Conservation (phyloP, 805 yeast species). For the Starmerella vaccinii region DNA sequence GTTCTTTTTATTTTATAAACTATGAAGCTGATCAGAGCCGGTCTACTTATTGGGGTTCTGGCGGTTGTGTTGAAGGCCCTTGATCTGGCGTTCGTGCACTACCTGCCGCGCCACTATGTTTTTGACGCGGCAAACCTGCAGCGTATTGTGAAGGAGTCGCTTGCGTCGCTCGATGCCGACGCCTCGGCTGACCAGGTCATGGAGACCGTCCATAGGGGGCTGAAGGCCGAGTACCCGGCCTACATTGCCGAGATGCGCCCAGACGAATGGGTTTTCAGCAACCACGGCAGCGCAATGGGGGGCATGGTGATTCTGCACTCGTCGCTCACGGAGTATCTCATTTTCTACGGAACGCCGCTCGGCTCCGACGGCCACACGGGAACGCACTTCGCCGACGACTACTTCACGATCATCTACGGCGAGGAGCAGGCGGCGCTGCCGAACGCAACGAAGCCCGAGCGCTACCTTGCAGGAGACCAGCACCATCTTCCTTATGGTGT, state of each 20-base stretch:
- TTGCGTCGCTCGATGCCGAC: conserved; percentile 42
- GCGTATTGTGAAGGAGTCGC: conserved; percentile 46
- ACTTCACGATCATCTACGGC: conserved; percentile 81
- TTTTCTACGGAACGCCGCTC: conserved; percentile 82
- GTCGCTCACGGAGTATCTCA: conserved; percentile 82
- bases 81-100: conserved; percentile 22
- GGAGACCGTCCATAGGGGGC: conserved; percentile 35
- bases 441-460: conserved; percentile 50
- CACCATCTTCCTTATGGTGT: conserved; percentile 73
- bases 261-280: conserved; percentile 91
- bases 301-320: conserved; percentile 93
- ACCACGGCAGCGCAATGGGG: conserved; percentile 96
- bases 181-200: conserved; percentile 23
- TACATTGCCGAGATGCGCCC: conserved; percentile 58
- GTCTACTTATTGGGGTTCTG: conserved; percentile 19
- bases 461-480: conserved; percentile 77
- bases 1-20: no score
- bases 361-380: conserved; percentile 98
- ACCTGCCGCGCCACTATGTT: conserved; percentile 57
- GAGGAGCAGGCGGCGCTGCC: conserved; percentile 65
- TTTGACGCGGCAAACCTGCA: conserved; percentile 61
- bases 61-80: conserved; percentile 20
- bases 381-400: conserved; percentile 93
- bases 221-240: conserved; percentile 61
- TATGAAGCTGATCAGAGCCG: no score